Evolutionary conservation across 1,284 basidiomycete genomes (phyloP).

Genomic region (Psilocybe mexicana): DNA sequence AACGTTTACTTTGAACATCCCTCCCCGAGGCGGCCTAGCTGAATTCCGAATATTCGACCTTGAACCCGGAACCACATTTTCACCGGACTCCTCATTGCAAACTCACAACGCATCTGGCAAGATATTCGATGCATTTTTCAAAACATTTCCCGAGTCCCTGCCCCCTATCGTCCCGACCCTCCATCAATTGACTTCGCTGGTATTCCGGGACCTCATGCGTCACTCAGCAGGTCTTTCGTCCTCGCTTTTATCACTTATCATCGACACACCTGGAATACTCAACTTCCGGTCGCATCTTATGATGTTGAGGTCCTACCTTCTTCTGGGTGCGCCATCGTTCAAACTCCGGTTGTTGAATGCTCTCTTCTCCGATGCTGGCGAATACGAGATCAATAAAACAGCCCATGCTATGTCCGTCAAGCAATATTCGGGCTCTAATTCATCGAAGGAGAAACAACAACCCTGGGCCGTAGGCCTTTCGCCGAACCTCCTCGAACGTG

Average conservation of each 20-base stretch:
- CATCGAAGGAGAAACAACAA: conserved; percentile 25
- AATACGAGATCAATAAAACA: conserved; percentile 40
- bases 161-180: conserved; percentile 67
- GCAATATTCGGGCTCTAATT: conserved; percentile 24
- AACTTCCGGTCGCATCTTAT: conserved; percentile 63
- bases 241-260: conserved; percentile 59
- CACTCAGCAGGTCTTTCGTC: conserved; percentile 62
- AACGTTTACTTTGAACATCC: background rate
- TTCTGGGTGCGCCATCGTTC: conserved; percentile 67
- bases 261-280: conserved; percentile 53
- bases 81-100: conserved; percentile 28
- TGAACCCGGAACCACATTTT: conserved; percentile 51
- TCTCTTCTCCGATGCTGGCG: conserved; percentile 67
- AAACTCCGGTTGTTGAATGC: conserved; percentile 62
- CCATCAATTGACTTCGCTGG: conserved; percentile 54
- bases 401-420: conserved; percentile 36
- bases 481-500: conserved; percentile 64
- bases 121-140: conserved; percentile 49
- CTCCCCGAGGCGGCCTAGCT: conserved; percentile 38
- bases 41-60: conserved; percentile 64
- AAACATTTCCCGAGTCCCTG: conserved; percentile 54
- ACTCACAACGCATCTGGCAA: conserved; percentile 30
- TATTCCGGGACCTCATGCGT: conserved; percentile 55
- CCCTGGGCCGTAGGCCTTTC: conserved; percentile 77
- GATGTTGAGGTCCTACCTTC: conserved; percentile 68